Evolutionary conservation across 805 yeast genomes (phyloP).

Genomic region (Debaryomyces prosopidis): DNA sequence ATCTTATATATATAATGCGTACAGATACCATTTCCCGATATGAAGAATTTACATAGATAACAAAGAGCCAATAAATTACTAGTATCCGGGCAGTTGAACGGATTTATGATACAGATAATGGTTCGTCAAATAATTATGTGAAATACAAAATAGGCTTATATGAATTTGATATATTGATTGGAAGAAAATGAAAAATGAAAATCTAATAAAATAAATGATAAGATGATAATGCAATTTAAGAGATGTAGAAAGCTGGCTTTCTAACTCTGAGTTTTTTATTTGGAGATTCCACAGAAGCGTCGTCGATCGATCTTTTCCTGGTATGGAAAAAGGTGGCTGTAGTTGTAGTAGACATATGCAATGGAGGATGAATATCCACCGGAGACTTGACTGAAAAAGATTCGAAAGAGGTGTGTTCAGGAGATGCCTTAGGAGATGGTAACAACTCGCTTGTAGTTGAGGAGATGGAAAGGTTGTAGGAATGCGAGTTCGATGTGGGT

Average conservation of each 20-base stretch:
- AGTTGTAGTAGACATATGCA: neutral
- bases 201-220: neutral
- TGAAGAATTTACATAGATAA: no score
- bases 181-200: neutral
- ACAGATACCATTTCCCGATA: no score
- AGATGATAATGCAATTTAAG: conserved; percentile 5
- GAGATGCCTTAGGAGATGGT: conserved; percentile 1
- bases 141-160: no score
- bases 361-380: conserved; percentile 3
- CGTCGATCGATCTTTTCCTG: conserved; percentile 7
- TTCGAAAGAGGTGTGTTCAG: neutral
- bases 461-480: neutral
- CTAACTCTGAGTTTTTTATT: conserved; percentile 24
- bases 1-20: no score
- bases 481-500: neutral
- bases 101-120: no score
- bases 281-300: neutral
- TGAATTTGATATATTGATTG: no score
- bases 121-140: no score
- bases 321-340: neutral
- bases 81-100: no score
- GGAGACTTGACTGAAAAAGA: neutral
- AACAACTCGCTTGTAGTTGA: neutral
- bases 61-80: no score
- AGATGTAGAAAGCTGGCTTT: conserved; percentile 20